These are phyloP conservation scores for Blastomyces emzantsi DNA, from an alignment of 2,329 filamentous ascomycete genomes.

Conservation along the genomic window DNA sequence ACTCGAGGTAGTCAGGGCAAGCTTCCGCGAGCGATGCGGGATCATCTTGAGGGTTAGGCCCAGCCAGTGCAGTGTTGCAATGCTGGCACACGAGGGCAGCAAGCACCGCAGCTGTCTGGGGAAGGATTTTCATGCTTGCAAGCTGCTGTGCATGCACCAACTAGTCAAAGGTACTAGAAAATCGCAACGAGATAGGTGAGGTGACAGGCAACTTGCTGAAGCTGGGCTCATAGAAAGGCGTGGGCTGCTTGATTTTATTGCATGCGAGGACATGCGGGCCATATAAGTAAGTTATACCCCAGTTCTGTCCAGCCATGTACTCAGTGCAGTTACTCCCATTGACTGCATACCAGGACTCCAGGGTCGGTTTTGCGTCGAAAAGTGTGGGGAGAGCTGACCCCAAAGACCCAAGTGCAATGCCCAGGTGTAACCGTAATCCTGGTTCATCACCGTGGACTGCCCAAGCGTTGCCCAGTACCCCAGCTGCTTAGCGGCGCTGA, in stretches of 20 bases:
- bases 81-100: background rate
- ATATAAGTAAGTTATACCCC: too few relatives aligned
- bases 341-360: too few relatives aligned
- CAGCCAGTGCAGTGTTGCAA: background rate
- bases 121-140: background rate
- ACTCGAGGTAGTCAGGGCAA: slow-evolving; percentile 24
- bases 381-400: too few relatives aligned
- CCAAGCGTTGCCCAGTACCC: too few relatives aligned
- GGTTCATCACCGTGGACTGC: too few relatives aligned
- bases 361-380: too few relatives aligned
- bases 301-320: too few relatives aligned
- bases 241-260: background rate
- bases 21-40: slow-evolving; percentile 15
- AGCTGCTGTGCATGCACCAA: background rate
- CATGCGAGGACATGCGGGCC: background rate
- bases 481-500: too few relatives aligned
- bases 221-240: background rate
- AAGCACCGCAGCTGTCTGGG: slow-evolving; percentile 1
- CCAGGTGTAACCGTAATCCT: too few relatives aligned
- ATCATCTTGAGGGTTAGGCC: background rate
- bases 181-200: background rate
- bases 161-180: background rate
- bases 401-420: too few relatives aligned
- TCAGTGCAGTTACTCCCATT: too few relatives aligned
- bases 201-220: background rate